Evolutionary conservation across 768 basidiomycete genomes (phyloP), one percentile per base, ranked within the genome.

Genomic region (Nidularia pulvinata): DNA sequence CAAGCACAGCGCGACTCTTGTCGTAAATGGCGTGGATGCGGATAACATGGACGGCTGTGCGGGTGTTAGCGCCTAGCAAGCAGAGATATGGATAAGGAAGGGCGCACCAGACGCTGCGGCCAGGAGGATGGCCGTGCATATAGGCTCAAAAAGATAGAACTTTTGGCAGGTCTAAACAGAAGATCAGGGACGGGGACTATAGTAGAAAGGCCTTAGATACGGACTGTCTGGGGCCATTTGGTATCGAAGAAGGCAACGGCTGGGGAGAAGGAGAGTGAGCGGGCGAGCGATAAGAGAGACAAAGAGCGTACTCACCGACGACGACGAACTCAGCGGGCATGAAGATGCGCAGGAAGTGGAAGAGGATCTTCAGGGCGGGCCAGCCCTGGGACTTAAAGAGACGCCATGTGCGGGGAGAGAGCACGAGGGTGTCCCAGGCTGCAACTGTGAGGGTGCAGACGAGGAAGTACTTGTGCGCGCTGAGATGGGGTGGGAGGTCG

Each of bases 361-460:
- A 91, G 52, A 92, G 72, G 37, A 84, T 67, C 69, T 94, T 93
- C 65, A 94, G 82, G 1, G 79, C 67, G 1, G 91, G 91, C 92
- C 92, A 93, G 57, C 75, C 81, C 25, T 79, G 74, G 9, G 78
- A 72, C 59, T 80, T 82, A 56, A 84, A 65, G 54, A 94, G 83
- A 32, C 85, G 81, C 82, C 85, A 93, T 46, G 87, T 85, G 51
- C 91, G 74, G 0, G 91, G 91, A 7, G 86, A 86, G 48, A 94
- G 81, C 35, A 94, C 91, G 61, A 94, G 84, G 35, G 91, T 86
- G 62, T 94, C 91, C 91, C 92, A 93, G 6, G 91, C 91, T 0
- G 91, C 88, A 52, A 94, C 89, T 51, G 91, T 94, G 57, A 94
- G 83, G 0, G 91, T 91, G 75, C 91, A 94, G 58, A 93, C 92